Conservation (phyloP, 768 basidiomycete species). For the Mycena alexandri region DNA sequence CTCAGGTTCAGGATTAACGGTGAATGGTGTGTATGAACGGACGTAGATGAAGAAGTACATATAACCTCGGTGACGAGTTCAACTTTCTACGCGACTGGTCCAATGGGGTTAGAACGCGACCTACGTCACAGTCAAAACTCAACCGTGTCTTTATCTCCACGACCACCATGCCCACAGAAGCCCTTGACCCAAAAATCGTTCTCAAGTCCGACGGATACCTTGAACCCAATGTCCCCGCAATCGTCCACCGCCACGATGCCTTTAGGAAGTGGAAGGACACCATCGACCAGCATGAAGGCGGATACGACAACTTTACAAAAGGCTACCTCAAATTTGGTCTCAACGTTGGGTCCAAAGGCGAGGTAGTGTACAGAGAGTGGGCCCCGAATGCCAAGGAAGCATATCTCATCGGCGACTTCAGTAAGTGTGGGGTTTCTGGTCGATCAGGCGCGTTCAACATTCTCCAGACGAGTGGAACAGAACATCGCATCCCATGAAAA, state of each 20-base stretch:
- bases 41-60: too few species aligned
- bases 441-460: neutral
- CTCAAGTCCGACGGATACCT: constrained; percentile 80
- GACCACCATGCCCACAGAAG: constrained; percentile 54
- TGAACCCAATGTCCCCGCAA: constrained; percentile 77
- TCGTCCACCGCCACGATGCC: constrained; percentile 74
- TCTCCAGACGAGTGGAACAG: constrained; percentile 88
- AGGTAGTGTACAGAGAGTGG: constrained; percentile 94
- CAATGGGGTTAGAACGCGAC: constrained; percentile 2
- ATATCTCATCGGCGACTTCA: constrained; percentile 94
- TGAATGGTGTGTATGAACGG: too few species aligned
- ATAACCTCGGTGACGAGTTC: too few species aligned
- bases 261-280: constrained; percentile 83
- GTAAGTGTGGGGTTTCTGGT: constrained; percentile 64
- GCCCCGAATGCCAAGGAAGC: constrained; percentile 91
- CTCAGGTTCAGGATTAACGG: too few species aligned
- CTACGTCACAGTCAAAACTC: neutral
- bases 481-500: constrained; percentile 86
- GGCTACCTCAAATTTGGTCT: constrained; percentile 88
- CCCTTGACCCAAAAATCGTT: constrained; percentile 70
- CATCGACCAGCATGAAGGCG: constrained; percentile 86
- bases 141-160: constrained; percentile 32
- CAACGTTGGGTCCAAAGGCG: constrained; percentile 73
- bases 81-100: neutral
- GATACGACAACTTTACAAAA: constrained; percentile 82